phyloP scores from a whole-genome alignment of 2,329 filamentous ascomycete species.

The Xylariaceae sp. region DNA sequence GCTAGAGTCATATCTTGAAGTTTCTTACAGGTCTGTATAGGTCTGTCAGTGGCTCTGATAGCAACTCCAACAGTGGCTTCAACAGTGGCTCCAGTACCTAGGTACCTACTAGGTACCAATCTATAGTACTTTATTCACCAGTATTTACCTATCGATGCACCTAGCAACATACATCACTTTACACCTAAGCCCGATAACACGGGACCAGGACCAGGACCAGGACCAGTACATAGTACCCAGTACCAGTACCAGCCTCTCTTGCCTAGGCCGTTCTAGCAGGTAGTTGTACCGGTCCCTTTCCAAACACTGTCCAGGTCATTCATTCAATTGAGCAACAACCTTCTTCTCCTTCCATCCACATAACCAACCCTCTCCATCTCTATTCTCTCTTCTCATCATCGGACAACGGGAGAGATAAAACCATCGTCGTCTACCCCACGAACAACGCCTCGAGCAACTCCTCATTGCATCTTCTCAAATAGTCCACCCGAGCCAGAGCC shows the following conservation, averaged over 20 bases:
- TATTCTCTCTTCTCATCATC: constrained; percentile 33
- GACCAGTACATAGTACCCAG: too few species aligned
- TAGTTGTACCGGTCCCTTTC: constrained; percentile 25
- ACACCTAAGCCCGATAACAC: constrained; percentile 19
- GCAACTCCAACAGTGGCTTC: too few species aligned
- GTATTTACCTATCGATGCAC: too few species aligned
- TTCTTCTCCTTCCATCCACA: constrained; percentile 40
- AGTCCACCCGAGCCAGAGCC: constrained; percentile 32
- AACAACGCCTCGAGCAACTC: constrained; percentile 19
- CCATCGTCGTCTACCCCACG: constrained; percentile 12
- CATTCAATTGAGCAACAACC: constrained; percentile 43
- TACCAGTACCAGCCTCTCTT: constrained; percentile 3
- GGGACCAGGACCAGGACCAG: not conserved
- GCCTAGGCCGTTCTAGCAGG: constrained; percentile 25
- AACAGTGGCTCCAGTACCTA: not conserved
- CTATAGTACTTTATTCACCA: too few species aligned
- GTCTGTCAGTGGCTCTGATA: too few species aligned
- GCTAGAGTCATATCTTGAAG: not conserved
- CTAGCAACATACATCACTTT: not conserved
- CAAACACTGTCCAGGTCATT: constrained; percentile 26
- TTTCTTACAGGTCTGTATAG: not conserved
- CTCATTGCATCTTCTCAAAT: constrained; percentile 8
- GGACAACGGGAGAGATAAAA: constrained; percentile 29
- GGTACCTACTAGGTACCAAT: not conserved
- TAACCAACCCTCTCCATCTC: constrained; percentile 37